Percentiles rank a stretch among this genome's conserved stretches.
These are phyloP conservation scores for Fraxinus velutina DNA, from an alignment of 305 asterid genomes.

Conservation along the genomic window DNA sequence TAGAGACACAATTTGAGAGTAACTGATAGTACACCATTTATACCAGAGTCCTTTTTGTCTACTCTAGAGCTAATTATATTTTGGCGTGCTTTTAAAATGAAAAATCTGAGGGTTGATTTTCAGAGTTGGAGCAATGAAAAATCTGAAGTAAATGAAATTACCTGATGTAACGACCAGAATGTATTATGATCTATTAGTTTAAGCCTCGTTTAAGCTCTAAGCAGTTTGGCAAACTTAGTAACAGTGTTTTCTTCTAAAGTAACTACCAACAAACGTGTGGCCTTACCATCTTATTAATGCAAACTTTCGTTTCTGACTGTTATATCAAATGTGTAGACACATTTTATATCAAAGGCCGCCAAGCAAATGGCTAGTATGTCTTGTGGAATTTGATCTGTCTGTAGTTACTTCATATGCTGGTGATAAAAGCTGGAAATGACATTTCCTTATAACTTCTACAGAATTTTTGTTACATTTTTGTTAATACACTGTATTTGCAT, in stretches of 20 bases:
- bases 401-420: not conserved
- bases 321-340: not conserved
- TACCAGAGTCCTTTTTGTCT: not conserved
- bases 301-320: not conserved
- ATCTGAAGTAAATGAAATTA: not conserved
- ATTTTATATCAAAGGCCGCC: slow-evolving; percentile 2
- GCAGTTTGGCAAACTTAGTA: not conserved
- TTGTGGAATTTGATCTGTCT: slow-evolving; percentile 10
- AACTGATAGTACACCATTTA: not conserved
- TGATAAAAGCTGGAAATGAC: not conserved
- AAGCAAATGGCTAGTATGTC: slow-evolving; percentile 5
- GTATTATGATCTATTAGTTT: not conserved
- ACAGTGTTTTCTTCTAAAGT: not conserved
- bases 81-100: not conserved
- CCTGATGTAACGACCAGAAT: not conserved
- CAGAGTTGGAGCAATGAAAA: not conserved
- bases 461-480: slow-evolving; percentile 14
- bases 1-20: slow-evolving; percentile 8
- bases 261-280: not conserved
- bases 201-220: not conserved
- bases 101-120: not conserved
- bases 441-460: not conserved
- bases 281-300: not conserved
- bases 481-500: slow-evolving; percentile 15
- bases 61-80: not conserved